A percentile compares a stretch with the other conserved stretches of the same genome.
Conservation (phyloP, 805 yeast species). For the Nakazawaea ishiwadae region DNA sequence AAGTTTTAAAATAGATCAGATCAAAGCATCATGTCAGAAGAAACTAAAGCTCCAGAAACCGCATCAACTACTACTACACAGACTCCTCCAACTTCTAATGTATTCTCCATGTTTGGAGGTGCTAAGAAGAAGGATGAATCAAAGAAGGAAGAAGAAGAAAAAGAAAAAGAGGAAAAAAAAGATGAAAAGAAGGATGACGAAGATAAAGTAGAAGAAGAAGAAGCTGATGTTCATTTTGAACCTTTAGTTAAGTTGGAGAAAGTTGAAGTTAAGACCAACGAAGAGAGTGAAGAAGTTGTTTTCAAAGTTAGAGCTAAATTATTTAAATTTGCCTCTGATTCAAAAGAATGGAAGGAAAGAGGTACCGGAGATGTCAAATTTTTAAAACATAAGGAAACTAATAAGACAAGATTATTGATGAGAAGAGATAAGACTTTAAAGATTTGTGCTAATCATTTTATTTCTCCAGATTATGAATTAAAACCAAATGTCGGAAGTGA, state of each 20-base stretch:
- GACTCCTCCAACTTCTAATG: constrained; percentile 70
- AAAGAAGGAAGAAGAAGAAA: constrained; percentile 30
- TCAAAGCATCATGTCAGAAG: constrained; percentile 15
- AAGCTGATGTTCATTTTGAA: constrained; percentile 89
- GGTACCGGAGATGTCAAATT: constrained; percentile 98
- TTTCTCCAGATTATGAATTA: constrained; percentile 75
- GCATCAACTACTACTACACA: constrained; percentile 33
- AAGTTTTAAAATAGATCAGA: background rate
- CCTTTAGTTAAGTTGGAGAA: constrained; percentile 93
- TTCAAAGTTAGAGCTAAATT: constrained; percentile 92
- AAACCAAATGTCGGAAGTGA: constrained; percentile 95
- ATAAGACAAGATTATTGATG: constrained; percentile 89
- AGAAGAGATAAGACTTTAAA: constrained; percentile 98
- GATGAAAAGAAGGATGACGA: constrained; percentile 34
- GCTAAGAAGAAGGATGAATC: constrained; percentile 62
- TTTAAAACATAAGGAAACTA: constrained; percentile 78
- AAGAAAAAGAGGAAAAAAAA: constrained; percentile 30
- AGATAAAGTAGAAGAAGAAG: constrained; percentile 62
- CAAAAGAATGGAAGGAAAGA: constrained; percentile 98
- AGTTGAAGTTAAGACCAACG: constrained; percentile 95
- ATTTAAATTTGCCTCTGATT: constrained; percentile 77
- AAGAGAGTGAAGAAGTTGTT: constrained; percentile 80
- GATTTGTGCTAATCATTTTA: constrained; percentile 95
- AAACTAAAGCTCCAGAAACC: constrained; percentile 22
- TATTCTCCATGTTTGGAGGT: constrained; percentile 95